A percentile compares a stretch with the other conserved stretches of the same genome.
phyloP scores from a whole-genome alignment of 345 rosid species.

The Camelina laxa region DNA sequence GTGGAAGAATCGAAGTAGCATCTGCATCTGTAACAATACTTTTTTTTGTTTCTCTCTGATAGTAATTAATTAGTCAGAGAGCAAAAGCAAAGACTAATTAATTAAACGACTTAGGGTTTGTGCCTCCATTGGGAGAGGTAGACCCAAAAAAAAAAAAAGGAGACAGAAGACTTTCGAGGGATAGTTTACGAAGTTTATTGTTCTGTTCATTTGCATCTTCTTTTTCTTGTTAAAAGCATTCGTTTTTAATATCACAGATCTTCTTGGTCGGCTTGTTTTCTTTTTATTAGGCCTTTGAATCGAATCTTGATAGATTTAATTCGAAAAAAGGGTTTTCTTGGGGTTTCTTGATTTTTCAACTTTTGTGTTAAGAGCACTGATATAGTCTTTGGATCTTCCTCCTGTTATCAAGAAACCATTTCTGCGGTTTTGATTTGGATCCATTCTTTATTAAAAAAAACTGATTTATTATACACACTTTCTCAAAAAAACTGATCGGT shows the following conservation, averaged over 20 bases:
- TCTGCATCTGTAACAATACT: too few relatives aligned
- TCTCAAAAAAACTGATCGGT: not conserved
- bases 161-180: not conserved
- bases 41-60: too few relatives aligned
- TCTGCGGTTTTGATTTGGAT: not conserved
- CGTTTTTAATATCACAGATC: not conserved
- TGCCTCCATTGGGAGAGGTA: constrained; percentile 2
- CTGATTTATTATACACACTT: not conserved
- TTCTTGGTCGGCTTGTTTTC: constrained; percentile 23
- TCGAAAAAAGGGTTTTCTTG: not conserved
- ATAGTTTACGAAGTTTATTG: not conserved
- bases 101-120: constrained; percentile 13
- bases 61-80: not conserved
- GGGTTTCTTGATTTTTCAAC: constrained; percentile 7
- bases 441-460: constrained; percentile 3
- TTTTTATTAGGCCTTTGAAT: not conserved
- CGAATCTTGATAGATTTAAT: constrained; percentile 5
- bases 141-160: not conserved
- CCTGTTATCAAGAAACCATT: constrained; percentile 20
- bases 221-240: not conserved
- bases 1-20: not conserved
- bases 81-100: constrained; percentile 11
- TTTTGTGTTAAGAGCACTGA: constrained; percentile 1
- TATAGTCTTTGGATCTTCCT: constrained; percentile 10
- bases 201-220: too few relatives aligned